Evolutionary conservation across 768 basidiomycete species (phyloP).

Genomic region (Serendipita sp.): DNA sequence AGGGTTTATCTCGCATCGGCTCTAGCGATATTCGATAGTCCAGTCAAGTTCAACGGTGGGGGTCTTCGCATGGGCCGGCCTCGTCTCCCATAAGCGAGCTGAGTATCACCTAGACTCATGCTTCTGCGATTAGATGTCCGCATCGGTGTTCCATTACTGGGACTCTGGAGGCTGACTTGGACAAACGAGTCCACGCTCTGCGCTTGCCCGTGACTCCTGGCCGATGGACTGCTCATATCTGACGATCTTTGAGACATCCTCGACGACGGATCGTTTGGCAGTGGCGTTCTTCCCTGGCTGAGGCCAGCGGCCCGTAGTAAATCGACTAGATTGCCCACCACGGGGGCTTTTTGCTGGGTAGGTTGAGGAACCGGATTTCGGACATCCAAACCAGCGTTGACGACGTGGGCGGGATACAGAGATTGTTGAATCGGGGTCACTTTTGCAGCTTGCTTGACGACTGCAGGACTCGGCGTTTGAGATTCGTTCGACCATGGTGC

Average conservation of each 20-base stretch:
- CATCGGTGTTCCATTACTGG: background rate
- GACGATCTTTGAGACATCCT: background rate
- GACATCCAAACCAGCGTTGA: background rate
- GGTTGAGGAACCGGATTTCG: background rate
- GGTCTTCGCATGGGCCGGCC: background rate
- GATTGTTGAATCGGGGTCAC: background rate
- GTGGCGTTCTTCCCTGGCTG: background rate
- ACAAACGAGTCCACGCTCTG: slow-evolving; percentile 2
- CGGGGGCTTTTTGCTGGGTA: background rate
- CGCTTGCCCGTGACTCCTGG: background rate
- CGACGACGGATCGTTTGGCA: background rate
- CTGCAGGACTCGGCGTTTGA: background rate
- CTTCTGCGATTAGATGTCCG: background rate
- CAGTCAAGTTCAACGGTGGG: background rate
- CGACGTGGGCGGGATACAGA: background rate
- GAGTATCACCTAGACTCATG: background rate
- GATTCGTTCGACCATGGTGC: background rate
- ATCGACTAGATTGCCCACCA: background rate
- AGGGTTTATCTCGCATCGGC: background rate
- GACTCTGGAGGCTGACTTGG: background rate
- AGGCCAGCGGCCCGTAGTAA: background rate
- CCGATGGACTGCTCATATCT: background rate
- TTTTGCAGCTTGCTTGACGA: background rate
- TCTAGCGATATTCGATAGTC: background rate
- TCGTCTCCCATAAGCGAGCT: background rate